Percentiles rank a stretch among this genome's conserved stretches.
Evolutionary conservation across 805 yeast genomes (phyloP).

Genomic region (Wickerhamomyces subpelliculosus): DNA sequence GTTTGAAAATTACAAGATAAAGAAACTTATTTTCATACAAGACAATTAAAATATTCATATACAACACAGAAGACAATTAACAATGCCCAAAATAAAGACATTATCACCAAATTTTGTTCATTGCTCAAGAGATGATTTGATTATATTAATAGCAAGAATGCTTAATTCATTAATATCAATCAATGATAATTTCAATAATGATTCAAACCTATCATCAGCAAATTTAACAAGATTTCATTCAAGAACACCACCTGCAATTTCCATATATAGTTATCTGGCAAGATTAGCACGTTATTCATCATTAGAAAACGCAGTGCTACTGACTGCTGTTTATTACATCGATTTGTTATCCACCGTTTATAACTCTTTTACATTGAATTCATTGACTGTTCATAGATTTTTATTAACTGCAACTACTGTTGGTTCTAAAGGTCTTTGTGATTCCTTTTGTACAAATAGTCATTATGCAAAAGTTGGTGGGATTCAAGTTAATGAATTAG

Average conservation of each 20-base stretch:
- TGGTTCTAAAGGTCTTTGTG: constrained; percentile 87
- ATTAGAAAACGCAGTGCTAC: constrained; percentile 73
- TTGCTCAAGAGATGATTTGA: constrained; percentile 65
- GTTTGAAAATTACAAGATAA: no score
- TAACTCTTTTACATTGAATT: constrained; percentile 75
- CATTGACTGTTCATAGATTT: constrained; percentile 90
- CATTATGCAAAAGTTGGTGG: constrained; percentile 98
- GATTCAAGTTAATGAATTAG: constrained; percentile 72
- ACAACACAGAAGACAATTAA: neutral
- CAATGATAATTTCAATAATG: constrained; percentile 54
- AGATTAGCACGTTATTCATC: constrained; percentile 80
- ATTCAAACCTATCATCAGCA: constrained; percentile 26
- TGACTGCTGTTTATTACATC: constrained; percentile 83
- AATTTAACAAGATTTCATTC: constrained; percentile 86
- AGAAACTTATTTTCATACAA: no score
- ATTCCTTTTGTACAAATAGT: constrained; percentile 85
- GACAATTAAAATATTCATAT: neutral
- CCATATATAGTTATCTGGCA: constrained; percentile 67
- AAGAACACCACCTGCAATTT: constrained; percentile 83
- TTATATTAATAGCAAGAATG: constrained; percentile 73
- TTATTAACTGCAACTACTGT: constrained; percentile 84
- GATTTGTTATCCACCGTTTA: constrained; percentile 77
- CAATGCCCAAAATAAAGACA: constrained; percentile 1
- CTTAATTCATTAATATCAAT: constrained; percentile 63
- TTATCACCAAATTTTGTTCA: constrained; percentile 42